Evolutionary conservation across 1,284 basidiomycete species (phyloP), one percentile per base, ranked within the genome.

Genomic region (Abortiporus biennis): DNA sequence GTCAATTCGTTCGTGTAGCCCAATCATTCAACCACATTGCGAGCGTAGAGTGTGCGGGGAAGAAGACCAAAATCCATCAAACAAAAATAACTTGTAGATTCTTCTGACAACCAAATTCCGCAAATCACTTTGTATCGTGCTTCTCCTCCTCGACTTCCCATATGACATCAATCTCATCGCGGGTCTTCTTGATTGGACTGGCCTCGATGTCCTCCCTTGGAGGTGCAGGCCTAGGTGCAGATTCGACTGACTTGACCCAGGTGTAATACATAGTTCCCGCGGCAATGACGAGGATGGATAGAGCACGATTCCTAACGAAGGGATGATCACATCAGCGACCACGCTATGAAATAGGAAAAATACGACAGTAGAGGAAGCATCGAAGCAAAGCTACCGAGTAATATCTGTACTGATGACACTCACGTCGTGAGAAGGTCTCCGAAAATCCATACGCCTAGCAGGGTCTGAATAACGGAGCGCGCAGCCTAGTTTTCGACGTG

Each of bases 381-480:
- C 3, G n/a, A 23, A 31, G 17, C 16, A 5, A 21, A 34, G n/a
- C 19, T 9, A 34, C 6, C 32, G 21, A 37, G 36, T 12, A 20
- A 33, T 17, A 27, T 37, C 13, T 2, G 25, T 8, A 35, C n/a
- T 16, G 33, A 37, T 22, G 25, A 23, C 13, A 59, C 78, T 49
- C 60, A 85, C 83, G 70, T 65, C 8, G 76, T 84, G 37, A 87
- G 66, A 42, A 80, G 52, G 54, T 87, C 85, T 11, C 64, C 61
- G 59, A 86, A 85, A 13, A 84, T 61, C 69, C 69, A 75, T 24
- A 84, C 78, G 12, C 82, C 83, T 24, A 87, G 62, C 21, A 84
- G 63, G 5, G 83, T 86, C 61, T 88, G 84, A 25, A 87, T 63
- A 6, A 86, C 85, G 12, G 80, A 82, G 42, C 80, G 72, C 15